phyloP scores from a whole-genome alignment of 352 stramenopile species.

The Pythium sukuiense region DNA sequence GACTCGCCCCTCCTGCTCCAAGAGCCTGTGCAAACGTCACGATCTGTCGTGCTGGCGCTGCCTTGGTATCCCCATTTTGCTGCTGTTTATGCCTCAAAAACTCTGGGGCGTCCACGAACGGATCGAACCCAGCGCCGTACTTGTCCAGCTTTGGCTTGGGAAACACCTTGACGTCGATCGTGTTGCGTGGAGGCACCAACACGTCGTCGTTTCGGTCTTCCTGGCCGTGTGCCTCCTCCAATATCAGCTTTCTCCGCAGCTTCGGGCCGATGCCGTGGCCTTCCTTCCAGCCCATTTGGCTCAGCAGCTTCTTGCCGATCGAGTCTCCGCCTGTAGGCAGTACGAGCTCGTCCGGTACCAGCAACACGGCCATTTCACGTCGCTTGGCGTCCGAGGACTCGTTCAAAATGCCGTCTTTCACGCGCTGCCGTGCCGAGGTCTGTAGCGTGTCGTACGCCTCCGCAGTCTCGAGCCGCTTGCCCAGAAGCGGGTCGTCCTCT shows the following conservation, averaged over 20 bases:
- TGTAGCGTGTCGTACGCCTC: conserved; percentile 67
- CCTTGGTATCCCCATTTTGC: conserved; percentile 24
- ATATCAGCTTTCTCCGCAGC: conserved; percentile 45
- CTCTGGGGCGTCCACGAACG: conserved; percentile 71
- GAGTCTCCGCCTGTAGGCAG: conserved; percentile 62
- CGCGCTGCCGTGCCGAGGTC: conserved; percentile 30
- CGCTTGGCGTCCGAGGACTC: neutral
- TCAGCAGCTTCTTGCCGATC: conserved; percentile 81
- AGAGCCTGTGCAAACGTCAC: conserved; percentile 81
- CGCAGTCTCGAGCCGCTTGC: conserved; percentile 70
- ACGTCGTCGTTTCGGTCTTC: conserved; percentile 38
- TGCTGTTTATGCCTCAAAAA: conserved; percentile 58
- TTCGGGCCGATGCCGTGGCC: conserved; percentile 86
- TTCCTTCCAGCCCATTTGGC: conserved; percentile 91
- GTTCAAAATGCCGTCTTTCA: conserved; percentile 25
- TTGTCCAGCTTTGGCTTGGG: conserved; percentile 71
- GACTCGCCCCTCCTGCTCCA: conserved; percentile 24
- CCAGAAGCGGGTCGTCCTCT: conserved; percentile 89
- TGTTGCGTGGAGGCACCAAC: conserved; percentile 57
- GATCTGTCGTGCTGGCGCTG: conserved; percentile 41
- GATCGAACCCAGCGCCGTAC: conserved; percentile 79
- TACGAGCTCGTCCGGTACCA: conserved; percentile 74
- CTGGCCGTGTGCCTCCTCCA: conserved; percentile 12
- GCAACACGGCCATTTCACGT: conserved; percentile 31
- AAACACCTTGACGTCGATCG: conserved; percentile 55